These are phyloP conservation scores for Colletotrichum spinosum DNA, from an alignment of 2,329 filamentous ascomycete genomes.

Conservation along the genomic window DNA sequence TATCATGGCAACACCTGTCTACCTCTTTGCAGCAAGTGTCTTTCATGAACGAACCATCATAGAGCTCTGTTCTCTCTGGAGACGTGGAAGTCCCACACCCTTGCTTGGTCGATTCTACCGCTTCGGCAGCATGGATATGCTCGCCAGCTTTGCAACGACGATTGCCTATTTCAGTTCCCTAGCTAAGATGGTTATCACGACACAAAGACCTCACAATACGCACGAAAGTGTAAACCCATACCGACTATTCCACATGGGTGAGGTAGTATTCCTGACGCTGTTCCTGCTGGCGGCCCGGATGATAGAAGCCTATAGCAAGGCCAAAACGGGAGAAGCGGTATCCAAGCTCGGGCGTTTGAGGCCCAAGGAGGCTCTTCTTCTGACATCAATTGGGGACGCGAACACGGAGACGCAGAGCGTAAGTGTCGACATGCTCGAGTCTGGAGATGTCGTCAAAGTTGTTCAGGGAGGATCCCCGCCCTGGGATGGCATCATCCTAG, in stretches of 20 bases:
- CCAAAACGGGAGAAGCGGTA: constrained; percentile 71
- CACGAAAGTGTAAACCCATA: neutral
- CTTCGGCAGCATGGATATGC: constrained; percentile 53
- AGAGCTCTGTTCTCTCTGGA: constrained; percentile 62
- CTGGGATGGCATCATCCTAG: constrained; percentile 65
- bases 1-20: constrained; percentile 70
- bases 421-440: constrained; percentile 64
- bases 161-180: constrained; percentile 57
- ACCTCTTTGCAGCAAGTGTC: constrained; percentile 71
- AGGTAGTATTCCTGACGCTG: constrained; percentile 73
- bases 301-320: constrained; percentile 73
- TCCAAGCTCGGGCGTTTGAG: constrained; percentile 68
- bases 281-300: constrained; percentile 65
- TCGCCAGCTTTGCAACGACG: constrained; percentile 25
- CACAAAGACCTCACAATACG: neutral
- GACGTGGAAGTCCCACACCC: neutral
- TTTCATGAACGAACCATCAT: constrained; percentile 70
- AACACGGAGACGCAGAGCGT: constrained; percentile 49
- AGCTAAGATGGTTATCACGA: constrained; percentile 62
- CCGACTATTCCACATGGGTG: constrained; percentile 52
- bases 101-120: constrained; percentile 22
- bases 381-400: constrained; percentile 43
- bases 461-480: constrained; percentile 69
- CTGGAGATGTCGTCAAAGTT: constrained; percentile 63
- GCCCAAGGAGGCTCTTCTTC: constrained; percentile 63